phyloP scores from a whole-genome alignment of 179 eudicot genomes.

The Kewa caespitosa region DNA sequence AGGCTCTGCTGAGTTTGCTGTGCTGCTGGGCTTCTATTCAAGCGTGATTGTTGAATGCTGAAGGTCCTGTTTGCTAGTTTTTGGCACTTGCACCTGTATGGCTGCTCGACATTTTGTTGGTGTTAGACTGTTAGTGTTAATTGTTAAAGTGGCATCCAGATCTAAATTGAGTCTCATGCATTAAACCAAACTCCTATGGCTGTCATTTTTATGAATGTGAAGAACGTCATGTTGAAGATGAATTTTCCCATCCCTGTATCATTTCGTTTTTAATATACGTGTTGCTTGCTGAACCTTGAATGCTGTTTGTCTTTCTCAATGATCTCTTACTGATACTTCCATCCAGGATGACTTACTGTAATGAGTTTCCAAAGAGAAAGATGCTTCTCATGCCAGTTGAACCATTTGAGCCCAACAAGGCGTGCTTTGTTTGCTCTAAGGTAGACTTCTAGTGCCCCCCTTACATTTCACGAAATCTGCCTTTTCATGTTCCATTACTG shows the following conservation, averaged over 20 bases:
- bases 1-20: no score
- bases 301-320: neutral
- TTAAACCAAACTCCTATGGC: no score
- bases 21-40: no score
- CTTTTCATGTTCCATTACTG: neutral
- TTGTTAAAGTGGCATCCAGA: neutral
- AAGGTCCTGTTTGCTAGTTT: neutral
- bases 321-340: neutral
- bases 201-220: no score
- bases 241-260: neutral
- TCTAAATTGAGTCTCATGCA: no score
- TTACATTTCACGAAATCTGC: neutral
- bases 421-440: constrained; percentile 91
- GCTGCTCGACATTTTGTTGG: neutral
- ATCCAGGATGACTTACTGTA: constrained; percentile 89
- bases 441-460: constrained; percentile 31
- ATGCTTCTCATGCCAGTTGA: constrained; percentile 97
- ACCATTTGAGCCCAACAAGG: constrained; percentile 85
- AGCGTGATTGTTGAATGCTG: neutral
- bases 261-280: neutral
- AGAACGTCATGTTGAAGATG: no score
- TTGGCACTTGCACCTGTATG: neutral
- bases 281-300: neutral
- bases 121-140: no score
- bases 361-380: constrained; percentile 78